Conservation (phyloP, 164 flowering plant genomes). For the Macadamia integrifolia region DNA sequence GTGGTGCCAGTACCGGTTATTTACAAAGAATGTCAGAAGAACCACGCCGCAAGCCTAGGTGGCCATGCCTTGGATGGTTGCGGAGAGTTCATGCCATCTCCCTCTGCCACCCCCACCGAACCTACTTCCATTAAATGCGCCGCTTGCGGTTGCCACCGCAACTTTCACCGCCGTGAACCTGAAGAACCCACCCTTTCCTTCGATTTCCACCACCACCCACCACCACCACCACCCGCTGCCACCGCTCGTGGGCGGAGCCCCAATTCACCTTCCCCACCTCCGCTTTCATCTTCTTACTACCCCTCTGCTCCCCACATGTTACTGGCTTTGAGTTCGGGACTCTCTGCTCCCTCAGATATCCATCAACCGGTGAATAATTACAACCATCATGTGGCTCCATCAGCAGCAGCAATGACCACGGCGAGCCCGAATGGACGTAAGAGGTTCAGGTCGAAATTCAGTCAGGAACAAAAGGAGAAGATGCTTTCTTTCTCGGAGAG, state of each 20-base stretch:
- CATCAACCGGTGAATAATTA: background rate
- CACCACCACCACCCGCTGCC: constrained; percentile 18
- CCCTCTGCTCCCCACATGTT: constrained; percentile 52
- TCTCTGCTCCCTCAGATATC: background rate
- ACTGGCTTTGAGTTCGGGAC: constrained; percentile 40
- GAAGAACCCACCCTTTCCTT: constrained; percentile 14
- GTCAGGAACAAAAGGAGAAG: constrained; percentile 68
- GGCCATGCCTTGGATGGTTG: constrained; percentile 60
- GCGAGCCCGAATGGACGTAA: constrained; percentile 30
- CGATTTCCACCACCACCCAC: constrained; percentile 11
- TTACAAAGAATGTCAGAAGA: constrained; percentile 54
- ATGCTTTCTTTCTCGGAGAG: constrained; percentile 57
- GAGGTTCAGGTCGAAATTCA: constrained; percentile 71
- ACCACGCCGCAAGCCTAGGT: constrained; percentile 50
- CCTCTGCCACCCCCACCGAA: constrained; percentile 27
- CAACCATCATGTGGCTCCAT: background rate
- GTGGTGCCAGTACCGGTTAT: constrained; percentile 22
- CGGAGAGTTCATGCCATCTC: constrained; percentile 54
- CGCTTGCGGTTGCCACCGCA: constrained; percentile 69
- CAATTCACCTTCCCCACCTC: constrained; percentile 37
- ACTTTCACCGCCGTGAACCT: constrained; percentile 51
- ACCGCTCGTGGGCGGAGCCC: constrained; percentile 14
- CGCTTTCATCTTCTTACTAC: constrained; percentile 23
- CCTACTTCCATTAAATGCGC: constrained; percentile 49
- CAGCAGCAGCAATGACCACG: constrained; percentile 5